A percentile compares a stretch with the other conserved stretches of the same genome.
Evolutionary conservation across 441 rosid species (phyloP).

Genomic region (Eruca vesicaria): DNA sequence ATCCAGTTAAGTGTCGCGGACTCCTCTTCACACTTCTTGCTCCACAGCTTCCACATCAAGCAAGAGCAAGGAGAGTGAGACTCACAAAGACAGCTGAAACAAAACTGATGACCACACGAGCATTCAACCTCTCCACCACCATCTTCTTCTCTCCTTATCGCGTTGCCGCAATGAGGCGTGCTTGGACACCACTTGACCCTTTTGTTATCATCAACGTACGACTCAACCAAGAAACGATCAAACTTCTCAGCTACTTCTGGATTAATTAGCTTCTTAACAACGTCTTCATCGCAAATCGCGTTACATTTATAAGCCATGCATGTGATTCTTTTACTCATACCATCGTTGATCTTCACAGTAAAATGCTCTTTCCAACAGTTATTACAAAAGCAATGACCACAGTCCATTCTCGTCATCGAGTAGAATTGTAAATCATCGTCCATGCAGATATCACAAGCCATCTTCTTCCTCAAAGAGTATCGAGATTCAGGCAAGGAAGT

Average conservation of each 20-base stretch:
- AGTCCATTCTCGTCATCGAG: constrained; percentile 70
- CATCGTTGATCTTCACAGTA: constrained; percentile 69
- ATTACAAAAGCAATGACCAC: constrained; percentile 82
- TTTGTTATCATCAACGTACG: constrained; percentile 79
- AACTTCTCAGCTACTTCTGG: constrained; percentile 59
- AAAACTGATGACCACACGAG: constrained; percentile 73
- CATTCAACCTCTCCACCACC: constrained; percentile 39
- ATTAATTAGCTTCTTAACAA: constrained; percentile 50
- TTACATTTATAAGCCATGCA: constrained; percentile 75
- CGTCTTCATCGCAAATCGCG: constrained; percentile 61
- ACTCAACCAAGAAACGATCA: constrained; percentile 69
- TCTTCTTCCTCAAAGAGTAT: constrained; percentile 1
- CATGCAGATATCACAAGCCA: constrained; percentile 70
- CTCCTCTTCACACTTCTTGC: constrained; percentile 75
- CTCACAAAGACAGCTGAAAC: constrained; percentile 70
- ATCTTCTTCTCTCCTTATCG: constrained; percentile 51
- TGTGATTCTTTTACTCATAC: constrained; percentile 60
- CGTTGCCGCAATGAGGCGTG: constrained; percentile 83
- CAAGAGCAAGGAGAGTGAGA: constrained; percentile 93
- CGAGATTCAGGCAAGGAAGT: neutral
- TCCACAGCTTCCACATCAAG: constrained; percentile 84
- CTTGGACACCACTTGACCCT: constrained; percentile 95
- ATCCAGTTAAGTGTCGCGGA: constrained; percentile 82
- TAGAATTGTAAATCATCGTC: constrained; percentile 57
- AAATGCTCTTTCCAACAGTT: constrained; percentile 81